Base-by-base conservation (phyloP, 2,329 filamentous ascomycete genomes). In the Ophiostoma piceae region DNA sequence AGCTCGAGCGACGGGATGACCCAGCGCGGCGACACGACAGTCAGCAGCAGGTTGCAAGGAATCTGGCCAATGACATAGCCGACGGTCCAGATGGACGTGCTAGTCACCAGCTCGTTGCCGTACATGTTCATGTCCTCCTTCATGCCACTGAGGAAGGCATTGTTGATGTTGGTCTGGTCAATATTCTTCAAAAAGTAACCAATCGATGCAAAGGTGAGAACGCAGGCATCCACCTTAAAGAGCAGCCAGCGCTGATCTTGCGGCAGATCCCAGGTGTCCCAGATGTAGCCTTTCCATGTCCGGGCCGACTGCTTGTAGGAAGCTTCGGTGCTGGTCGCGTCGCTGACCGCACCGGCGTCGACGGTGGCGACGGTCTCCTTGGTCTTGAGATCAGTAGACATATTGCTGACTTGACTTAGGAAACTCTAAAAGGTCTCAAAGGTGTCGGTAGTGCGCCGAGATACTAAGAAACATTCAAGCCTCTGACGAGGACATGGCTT, bases 101-200 rank as follows among this genome's bases (percentile, higher is more conserved):
- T 79, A 8, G 77, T 77, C 8, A 79, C 79, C 19, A 82, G 76
- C 72, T 82, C 76, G 72, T 83, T 78, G 66, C 79, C 75, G 2
- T 74, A 74, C 74, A 84, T 79, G 41, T 77, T 72, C 3, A 86
- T 78, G 64, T 84, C 79, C 70, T 84, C 78, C 67, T 77, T 72
- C 82, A 84, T 82, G 72, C 83, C 80, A 35, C 80, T 79, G 29
- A 82, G 77, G 69, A 83, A 85, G 2, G 83, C 83, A 73, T 84
- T 84, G 71, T 78, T 79, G 66, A 82, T 73, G 64, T 82, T 82
- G 6, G 76, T 77, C 41, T 80, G 78, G 64, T 82, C 80, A 1
- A 82, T 74, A 4, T 77, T 76, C 66, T 78, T 78, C 29, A 78
- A 72, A n/a, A 78, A 77, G 62, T 77, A 78, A 0, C 77, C 76